These are phyloP conservation scores for Hypoxylon sp. DNA, from an alignment of 2,329 filamentous ascomycete genomes.

Conservation along the genomic window DNA sequence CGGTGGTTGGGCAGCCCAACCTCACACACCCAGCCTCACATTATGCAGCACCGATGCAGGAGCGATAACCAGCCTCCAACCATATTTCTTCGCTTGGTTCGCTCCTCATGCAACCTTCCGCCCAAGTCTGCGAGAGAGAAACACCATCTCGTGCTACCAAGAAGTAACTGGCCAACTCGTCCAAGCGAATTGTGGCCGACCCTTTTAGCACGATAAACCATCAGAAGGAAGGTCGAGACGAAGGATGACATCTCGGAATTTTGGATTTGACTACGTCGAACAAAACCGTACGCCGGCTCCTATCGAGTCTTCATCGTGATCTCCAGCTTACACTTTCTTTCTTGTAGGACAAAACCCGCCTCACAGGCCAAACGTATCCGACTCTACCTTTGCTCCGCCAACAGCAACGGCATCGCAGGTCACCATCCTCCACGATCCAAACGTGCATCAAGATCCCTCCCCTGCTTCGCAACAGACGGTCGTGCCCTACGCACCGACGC, in stretches of 20 bases:
- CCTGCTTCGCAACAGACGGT: constrained; percentile 54
- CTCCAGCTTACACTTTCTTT: constrained; percentile 18
- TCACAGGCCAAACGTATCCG: constrained; percentile 37
- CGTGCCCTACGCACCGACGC: constrained; percentile 56
- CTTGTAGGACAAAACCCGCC: constrained; percentile 42
- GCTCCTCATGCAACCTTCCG: constrained; percentile 35
- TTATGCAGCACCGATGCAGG: constrained; percentile 30
- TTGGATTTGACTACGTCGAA: constrained; percentile 43
- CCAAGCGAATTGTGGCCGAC: constrained; percentile 33
- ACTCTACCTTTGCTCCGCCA: constrained; percentile 33
- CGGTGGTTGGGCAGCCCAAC: constrained; percentile 42
- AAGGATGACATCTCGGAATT: constrained; percentile 45
- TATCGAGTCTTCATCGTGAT: constrained; percentile 12
- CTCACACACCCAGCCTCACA: constrained; percentile 42
- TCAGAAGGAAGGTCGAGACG: constrained; percentile 25
- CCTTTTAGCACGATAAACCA: constrained; percentile 22
- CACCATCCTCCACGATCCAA: constrained; percentile 48
- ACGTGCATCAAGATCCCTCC: constrained; percentile 46
- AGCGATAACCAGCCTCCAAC: constrained; percentile 36
- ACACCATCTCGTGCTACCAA: constrained; percentile 30
- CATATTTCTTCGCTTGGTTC: constrained; percentile 37
- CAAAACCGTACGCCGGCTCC: constrained; percentile 42
- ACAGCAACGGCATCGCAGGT: constrained; percentile 46
- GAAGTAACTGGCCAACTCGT: constrained; percentile 38
- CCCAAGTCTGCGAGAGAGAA: constrained; percentile 32